Evolutionary conservation across 768 basidiomycete genomes (phyloP), one percentile per base, ranked within the genome.

Genomic region (Suillus plorans): DNA sequence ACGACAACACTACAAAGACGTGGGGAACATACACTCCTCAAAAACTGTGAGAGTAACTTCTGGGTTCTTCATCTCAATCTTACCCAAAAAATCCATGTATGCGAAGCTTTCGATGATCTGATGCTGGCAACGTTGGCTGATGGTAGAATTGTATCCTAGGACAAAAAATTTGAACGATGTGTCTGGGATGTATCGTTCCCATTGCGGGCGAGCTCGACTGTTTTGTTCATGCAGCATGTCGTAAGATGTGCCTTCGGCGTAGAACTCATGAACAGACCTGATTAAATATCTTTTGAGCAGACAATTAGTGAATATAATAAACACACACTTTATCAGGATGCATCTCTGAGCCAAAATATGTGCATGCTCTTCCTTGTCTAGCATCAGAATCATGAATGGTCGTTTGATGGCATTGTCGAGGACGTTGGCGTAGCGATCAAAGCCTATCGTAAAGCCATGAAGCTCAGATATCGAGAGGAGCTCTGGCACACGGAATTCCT

Each of bases 131-230:
- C 76, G 73, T 69, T 89, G 86, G 16, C 89, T 85, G 16, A 95
- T 88, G 12, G 86, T 86, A 70, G 89, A 91, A 67, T 91, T 90
- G 70, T 88, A 90, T 0, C 86, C 88, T 2, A 87, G 84, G 9
- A 96, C 86, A 16, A 84, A 72, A 74, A 97, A 95, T 69, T 89
- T 89, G 82, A 95, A 97, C 0, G 92, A 89, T 1, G 89, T 89
- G 63, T 90, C 77, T 2, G 80, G 79, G 34, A 85, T 80, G 68
- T 88, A 91, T 42, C 80, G 79, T 14, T 78, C 77, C 89, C 92
- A 92, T 66, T 81, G 78, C 16, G 74, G 66, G 47, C 78, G 74
- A 61, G 77, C 82, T 22, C 69, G 74, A 31, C 75, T 76, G 68
- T 85, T 89, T 22, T 74, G 74, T 14, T 77, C 79, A 70, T 97